A percentile compares a stretch with the other conserved stretches of the same genome.
Evolutionary conservation across 208 protist genomes (phyloP).

Genomic region (Porcisia deanei): DNA sequence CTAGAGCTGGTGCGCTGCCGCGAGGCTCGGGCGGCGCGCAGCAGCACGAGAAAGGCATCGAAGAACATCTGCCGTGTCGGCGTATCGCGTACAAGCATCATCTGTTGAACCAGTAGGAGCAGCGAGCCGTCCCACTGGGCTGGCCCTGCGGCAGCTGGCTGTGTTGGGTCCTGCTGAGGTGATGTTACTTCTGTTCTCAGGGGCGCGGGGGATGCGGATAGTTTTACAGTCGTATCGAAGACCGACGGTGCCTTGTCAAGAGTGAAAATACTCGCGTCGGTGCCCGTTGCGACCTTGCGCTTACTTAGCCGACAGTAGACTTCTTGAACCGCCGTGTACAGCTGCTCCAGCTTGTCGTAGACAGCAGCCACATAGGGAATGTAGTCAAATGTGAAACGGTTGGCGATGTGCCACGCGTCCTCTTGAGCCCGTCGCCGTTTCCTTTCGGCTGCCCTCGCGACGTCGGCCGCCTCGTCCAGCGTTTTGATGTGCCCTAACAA

Average conservation of each 20-base stretch:
- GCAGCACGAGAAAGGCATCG: constrained; percentile 57
- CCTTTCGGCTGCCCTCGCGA: constrained; percentile 15
- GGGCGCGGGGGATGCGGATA: background rate
- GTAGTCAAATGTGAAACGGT: constrained; percentile 44
- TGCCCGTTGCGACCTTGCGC: background rate
- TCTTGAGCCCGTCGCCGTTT: constrained; percentile 23
- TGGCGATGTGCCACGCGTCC: constrained; percentile 43
- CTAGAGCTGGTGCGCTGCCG: background rate
- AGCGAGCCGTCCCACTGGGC: constrained; percentile 61
- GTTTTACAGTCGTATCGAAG: background rate
- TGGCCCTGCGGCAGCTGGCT: background rate
- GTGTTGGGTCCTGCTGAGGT: background rate
- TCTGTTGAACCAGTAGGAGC: constrained; percentile 36
- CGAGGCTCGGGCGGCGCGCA: constrained; percentile 61
- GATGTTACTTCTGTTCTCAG: background rate
- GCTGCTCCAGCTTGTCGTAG: constrained; percentile 49
- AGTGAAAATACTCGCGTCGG: too few relatives aligned
- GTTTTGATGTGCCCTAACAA: constrained; percentile 36
- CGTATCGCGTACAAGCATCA: constrained; percentile 62
- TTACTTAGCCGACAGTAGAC: constrained; percentile 31
- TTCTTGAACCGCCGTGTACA: constrained; percentile 52
- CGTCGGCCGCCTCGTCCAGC: constrained; percentile 24
- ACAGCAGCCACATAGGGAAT: constrained; percentile 68
- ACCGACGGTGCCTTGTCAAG: background rate
- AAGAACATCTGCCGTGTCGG: constrained; percentile 44